Conservation (phyloP, 2,329 filamentous ascomycete genomes). For the Colletotrichum acutatum region DNA sequence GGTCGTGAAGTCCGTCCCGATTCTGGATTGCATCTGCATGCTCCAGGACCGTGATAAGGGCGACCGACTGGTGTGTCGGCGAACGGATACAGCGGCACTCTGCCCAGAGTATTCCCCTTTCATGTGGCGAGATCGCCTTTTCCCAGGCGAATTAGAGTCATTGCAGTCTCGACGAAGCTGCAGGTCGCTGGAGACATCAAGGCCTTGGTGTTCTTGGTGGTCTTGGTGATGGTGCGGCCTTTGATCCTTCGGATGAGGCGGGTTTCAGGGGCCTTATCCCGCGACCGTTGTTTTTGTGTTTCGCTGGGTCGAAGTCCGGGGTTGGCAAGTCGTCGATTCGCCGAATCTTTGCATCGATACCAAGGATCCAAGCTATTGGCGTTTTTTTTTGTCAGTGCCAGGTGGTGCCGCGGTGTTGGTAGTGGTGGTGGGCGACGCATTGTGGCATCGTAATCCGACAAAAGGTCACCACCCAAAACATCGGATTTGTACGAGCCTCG, state of each 20-base stretch:
- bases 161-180: background rate
- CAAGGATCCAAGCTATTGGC: background rate
- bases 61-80: background rate
- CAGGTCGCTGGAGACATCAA: background rate
- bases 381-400: background rate
- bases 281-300: background rate
- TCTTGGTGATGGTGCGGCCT: slow-evolving; percentile 10
- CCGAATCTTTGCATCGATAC: background rate
- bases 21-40: background rate
- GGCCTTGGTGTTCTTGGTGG: slow-evolving; percentile 18
- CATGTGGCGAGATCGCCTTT: background rate
- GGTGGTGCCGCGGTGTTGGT: background rate
- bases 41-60: background rate
- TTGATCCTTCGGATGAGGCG: slow-evolving; percentile 9
- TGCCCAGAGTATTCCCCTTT: slow-evolving; percentile 14
- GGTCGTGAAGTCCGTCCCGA: slow-evolving; percentile 1
- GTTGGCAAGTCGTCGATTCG: background rate
- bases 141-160: background rate
- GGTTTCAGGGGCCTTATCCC: slow-evolving; percentile 1
- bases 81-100: slow-evolving; percentile 26
- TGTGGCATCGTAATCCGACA: background rate
- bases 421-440: background rate
- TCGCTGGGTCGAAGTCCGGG: slow-evolving; percentile 7
- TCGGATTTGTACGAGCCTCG: background rate
- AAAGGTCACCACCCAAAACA: background rate